phyloP scores from a whole-genome alignment of 1,139 yeast species.

The Hyphopichia buzzinii region DNA sequence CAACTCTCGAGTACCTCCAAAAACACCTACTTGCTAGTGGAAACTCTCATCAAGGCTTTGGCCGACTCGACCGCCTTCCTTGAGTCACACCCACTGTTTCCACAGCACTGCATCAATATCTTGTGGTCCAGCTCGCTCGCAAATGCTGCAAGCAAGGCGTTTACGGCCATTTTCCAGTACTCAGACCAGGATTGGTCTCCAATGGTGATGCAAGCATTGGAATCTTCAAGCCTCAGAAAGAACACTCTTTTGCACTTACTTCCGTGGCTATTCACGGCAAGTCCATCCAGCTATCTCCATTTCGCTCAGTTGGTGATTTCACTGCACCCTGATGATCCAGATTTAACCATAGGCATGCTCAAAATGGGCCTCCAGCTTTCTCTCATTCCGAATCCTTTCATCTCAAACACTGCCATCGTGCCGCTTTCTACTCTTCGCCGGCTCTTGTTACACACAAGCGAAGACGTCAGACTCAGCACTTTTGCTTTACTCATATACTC shows the following conservation, averaged over 20 bases:
- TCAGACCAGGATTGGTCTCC: conserved; percentile 60
- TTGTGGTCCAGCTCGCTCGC: conserved; percentile 64
- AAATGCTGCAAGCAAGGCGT: conserved; percentile 63
- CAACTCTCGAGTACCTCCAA: conserved; percentile 49
- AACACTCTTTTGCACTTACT: conserved; percentile 60
- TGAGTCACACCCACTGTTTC: conserved; percentile 40
- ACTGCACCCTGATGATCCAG: conserved; percentile 22
- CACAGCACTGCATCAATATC: conserved; percentile 42
- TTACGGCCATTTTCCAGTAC: conserved; percentile 42
- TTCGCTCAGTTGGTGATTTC: conserved; percentile 39
- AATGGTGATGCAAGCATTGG: conserved; percentile 33
- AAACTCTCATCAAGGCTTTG: conserved; percentile 48
- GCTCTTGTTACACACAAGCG: conserved; percentile 43
- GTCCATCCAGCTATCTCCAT: conserved; percentile 24
- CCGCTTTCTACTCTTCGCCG: conserved; percentile 10
- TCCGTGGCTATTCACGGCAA: conserved; percentile 57
- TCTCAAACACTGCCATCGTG: conserved; percentile 12
- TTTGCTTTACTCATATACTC: conserved; percentile 61
- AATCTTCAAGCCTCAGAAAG: conserved; percentile 30
- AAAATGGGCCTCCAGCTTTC: conserved; percentile 16
- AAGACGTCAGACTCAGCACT: conserved; percentile 53
- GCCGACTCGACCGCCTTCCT: conserved; percentile 37
- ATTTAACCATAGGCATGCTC: conserved; percentile 45
- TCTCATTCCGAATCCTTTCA: conserved; percentile 23
- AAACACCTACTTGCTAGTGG: conserved; percentile 59